phyloP scores from a whole-genome alignment of 805 yeast genomes.

The Cyberlindnera mississippiensis region DNA sequence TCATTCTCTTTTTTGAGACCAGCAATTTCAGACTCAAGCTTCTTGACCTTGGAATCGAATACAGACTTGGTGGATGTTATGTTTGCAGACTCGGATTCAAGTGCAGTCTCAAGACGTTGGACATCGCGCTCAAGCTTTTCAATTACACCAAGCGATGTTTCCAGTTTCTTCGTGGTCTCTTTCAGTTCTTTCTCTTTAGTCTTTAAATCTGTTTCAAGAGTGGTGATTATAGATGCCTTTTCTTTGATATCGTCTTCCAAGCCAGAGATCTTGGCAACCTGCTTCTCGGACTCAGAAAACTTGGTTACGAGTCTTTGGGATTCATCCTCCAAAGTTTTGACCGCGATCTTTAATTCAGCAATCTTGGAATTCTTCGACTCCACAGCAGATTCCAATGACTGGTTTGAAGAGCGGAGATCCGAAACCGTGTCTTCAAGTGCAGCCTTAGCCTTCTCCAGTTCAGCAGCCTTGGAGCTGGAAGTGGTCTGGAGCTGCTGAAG shows the following conservation, averaged over 20 bases:
- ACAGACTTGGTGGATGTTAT: background rate
- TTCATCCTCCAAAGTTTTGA: background rate
- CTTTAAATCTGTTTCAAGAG: background rate
- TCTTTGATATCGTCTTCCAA: constrained; percentile 2
- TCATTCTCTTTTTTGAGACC: constrained; percentile 10
- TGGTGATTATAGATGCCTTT: background rate
- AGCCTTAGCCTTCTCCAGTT: constrained; percentile 12
- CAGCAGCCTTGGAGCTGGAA: constrained; percentile 4
- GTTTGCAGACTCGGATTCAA: background rate
- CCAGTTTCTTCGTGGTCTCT: constrained; percentile 1
- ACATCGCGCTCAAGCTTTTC: constrained; percentile 7
- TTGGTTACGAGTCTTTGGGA: background rate
- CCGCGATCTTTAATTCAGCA: constrained; percentile 4
- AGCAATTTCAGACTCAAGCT: background rate
- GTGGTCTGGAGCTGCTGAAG: constrained; percentile 15
- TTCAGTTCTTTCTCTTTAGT: constrained; percentile 1
- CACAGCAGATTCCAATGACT: constrained; percentile 6
- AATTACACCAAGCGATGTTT: background rate
- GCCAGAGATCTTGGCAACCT: background rate
- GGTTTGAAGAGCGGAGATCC: constrained; percentile 13
- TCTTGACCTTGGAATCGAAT: constrained; percentile 1
- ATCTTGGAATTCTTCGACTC: constrained; percentile 7
- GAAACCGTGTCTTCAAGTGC: constrained; percentile 14
- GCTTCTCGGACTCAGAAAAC: constrained; percentile 1
- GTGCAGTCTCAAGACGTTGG: background rate